Evolutionary conservation across 2,329 filamentous ascomycete species (phyloP), one percentile per base, ranked within the genome.

Genomic region (Drechslerella coelobrocha): DNA sequence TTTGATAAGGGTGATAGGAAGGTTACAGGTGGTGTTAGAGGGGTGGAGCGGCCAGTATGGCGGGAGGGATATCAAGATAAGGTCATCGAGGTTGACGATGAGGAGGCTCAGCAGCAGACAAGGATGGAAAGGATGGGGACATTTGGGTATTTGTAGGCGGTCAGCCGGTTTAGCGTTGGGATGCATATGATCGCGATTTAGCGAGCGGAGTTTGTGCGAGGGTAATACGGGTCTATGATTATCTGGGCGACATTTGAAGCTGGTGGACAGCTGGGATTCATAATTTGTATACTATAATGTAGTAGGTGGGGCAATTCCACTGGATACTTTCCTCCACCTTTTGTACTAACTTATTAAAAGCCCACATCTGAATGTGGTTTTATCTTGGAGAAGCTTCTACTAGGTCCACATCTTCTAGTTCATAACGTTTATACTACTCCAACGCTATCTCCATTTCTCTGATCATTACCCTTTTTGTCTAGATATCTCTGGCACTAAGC

Each of bases 81-180:
- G 23, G 45, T 31, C 1, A 24, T 14, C 5, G 51, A 45, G 14
- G 65, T 8, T 1, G 51, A 43, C 1, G 65, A 48, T 10, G 65
- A 69, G 9, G 43, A 47, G 37, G 57, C 43, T 27, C 53, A 50
- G 41, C 60, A 57, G 43, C 23, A 59, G 43, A 41, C 52, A 10
- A 56, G 65, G 34, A 54, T 61, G 29, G 57, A 69, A 9, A 23
- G 65, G 12, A 69, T 53, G 45, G 65, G 65, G 2, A 69, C 65
- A 14, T 69, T 69, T 69, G 65, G 65, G 27, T 69, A 61, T 59
- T 62, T 69, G 56, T 68, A 43, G 53, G 17, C 6, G 21, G 24
- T 21, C 26, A 26, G 17, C 24, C 43, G 12, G 26, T 24, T 7
- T 24, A 37, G 24, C 26, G 8, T 2, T 10, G 7, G 29, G 2